phyloP scores from a whole-genome alignment of 176 grass and related monocot species.

The Oropetium thomaeum region DNA sequence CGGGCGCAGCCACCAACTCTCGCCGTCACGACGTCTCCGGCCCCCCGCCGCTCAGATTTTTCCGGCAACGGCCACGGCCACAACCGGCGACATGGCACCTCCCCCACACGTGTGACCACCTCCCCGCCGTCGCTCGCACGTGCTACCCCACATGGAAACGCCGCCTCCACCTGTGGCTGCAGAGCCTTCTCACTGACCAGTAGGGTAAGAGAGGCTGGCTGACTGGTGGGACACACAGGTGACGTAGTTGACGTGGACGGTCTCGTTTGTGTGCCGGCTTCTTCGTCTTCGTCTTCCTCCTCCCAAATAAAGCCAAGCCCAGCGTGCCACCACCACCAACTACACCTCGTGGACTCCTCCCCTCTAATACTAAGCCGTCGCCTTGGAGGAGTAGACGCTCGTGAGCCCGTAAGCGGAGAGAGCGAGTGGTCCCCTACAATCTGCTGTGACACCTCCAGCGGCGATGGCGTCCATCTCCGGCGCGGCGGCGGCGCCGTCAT shows the following conservation, averaged over 20 bases:
- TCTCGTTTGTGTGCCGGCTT: not conserved
- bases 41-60: constrained; percentile 26
- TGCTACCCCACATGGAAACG: not conserved
- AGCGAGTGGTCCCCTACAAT: not conserved
- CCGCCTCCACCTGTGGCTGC: not conserved
- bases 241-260: not conserved
- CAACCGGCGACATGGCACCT: constrained; percentile 10
- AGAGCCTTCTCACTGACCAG: not conserved
- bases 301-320: constrained; percentile 39
- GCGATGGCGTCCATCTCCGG: constrained; percentile 66
- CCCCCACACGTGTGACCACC: not conserved
- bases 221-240: not conserved
- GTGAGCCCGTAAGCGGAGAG: not conserved
- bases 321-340: constrained; percentile 22
- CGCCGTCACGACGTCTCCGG: constrained; percentile 17
- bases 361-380: constrained; percentile 10
- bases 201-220: not conserved
- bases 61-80: not conserved
- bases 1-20: not conserved
- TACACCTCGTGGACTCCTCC: constrained; percentile 36
- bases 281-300: constrained; percentile 17
- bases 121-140: constrained; percentile 24
- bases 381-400: not conserved
- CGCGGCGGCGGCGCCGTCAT: constrained; percentile 38
- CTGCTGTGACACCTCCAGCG: not conserved